Conservation (phyloP, 1,284 basidiomycete species). For the Trametes hirsuta region DNA sequence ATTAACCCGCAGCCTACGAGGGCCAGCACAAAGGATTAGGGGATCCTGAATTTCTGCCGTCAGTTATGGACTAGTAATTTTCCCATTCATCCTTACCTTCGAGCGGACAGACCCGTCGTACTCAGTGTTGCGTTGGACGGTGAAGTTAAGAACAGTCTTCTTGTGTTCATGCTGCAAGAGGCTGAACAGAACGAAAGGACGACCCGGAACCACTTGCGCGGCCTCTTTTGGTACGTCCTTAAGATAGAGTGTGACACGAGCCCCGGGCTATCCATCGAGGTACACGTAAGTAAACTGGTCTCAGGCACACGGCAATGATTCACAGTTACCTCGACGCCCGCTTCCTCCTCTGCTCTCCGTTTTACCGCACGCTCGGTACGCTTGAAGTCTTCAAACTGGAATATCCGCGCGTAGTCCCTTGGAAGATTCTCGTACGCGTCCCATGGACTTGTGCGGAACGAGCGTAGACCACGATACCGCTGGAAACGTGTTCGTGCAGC, state of each 20-base stretch:
- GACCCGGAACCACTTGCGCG: slow-evolving; percentile 32
- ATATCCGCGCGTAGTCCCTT: slow-evolving; percentile 92
- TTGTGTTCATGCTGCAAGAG: slow-evolving; percentile 97
- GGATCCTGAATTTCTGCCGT: slow-evolving; percentile 64
- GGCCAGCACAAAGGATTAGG: slow-evolving; percentile 87
- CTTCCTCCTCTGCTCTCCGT: slow-evolving; percentile 64
- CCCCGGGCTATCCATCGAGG: slow-evolving; percentile 64
- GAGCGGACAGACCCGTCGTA: slow-evolving; percentile 88
- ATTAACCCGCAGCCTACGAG: slow-evolving; percentile 81
- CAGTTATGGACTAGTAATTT: background rate
- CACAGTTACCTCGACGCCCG: slow-evolving; percentile 64
- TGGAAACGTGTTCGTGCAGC: slow-evolving; percentile 89
- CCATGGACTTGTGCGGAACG: slow-evolving; percentile 96
- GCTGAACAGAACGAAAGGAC: slow-evolving; percentile 79
- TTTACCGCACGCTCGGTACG: slow-evolving; percentile 82
- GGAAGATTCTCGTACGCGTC: slow-evolving; percentile 98
- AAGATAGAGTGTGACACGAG: slow-evolving; percentile 74
- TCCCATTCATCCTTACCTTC: slow-evolving; percentile 60
- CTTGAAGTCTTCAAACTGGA: slow-evolving; percentile 96
- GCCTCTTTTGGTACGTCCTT: slow-evolving; percentile 71
- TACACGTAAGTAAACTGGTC: background rate
- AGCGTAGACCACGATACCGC: slow-evolving; percentile 89
- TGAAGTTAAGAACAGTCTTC: slow-evolving; percentile 91
- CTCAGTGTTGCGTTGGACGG: slow-evolving; percentile 95
- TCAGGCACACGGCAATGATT: too few species aligned